phyloP scores from a whole-genome alignment of 2,329 filamentous ascomycete genomes.

The Stachybotrys echinatus region DNA sequence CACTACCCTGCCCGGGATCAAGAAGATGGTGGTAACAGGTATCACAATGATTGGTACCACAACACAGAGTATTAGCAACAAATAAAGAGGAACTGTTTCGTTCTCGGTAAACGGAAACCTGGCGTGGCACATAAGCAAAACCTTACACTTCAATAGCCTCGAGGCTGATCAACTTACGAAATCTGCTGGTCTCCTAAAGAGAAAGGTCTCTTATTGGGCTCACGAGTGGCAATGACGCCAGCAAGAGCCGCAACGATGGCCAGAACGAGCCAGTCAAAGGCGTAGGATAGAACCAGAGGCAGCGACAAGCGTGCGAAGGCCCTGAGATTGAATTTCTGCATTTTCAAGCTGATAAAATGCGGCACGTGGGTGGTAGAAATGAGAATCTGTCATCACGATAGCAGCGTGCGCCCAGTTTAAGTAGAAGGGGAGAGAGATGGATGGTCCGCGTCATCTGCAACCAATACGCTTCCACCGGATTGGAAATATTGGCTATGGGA shows the following conservation, averaged over 20 bases:
- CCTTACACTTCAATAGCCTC: not conserved
- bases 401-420: no score
- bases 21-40: constrained; percentile 28
- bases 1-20: constrained; percentile 57
- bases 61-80: not conserved
- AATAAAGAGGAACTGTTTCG: constrained; percentile 59
- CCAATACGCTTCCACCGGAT: no score
- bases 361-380: no score
- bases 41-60: constrained; percentile 41
- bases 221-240: constrained; percentile 42
- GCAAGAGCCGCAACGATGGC: constrained; percentile 40
- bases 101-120: constrained; percentile 55
- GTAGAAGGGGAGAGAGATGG: no score
- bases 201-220: constrained; percentile 57
- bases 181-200: constrained; percentile 60
- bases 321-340: no score
- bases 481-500: no score
- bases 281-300: constrained; percentile 46
- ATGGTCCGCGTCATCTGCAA: no score
- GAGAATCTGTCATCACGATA: no score
- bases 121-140: not conserved
- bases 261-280: constrained; percentile 48
- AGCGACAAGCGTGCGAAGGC: not conserved
- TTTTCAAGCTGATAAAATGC: no score
- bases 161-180: constrained; percentile 1